Percentiles rank a stretch among this genome's conserved stretches.
Evolutionary conservation across 768 basidiomycete species (phyloP).

Genomic region (Serendipita indica): DNA sequence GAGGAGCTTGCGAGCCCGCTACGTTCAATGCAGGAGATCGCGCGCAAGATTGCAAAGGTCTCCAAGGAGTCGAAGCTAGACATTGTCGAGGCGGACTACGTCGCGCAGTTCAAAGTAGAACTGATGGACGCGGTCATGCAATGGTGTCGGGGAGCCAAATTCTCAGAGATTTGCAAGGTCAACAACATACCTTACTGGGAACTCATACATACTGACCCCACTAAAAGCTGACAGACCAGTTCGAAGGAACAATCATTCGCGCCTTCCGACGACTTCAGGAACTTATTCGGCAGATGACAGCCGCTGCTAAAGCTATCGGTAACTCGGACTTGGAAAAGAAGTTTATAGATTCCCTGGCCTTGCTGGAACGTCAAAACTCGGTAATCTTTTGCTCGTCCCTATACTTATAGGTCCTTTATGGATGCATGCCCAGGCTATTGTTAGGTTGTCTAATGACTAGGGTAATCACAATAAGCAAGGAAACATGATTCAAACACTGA

Average conservation of each 20-base stretch:
- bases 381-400: slow-evolving; percentile 83
- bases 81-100: slow-evolving; percentile 87
- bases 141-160: slow-evolving; percentile 97
- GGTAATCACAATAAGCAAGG: too few relatives aligned
- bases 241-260: slow-evolving; percentile 92
- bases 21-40: slow-evolving; percentile 90
- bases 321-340: slow-evolving; percentile 87
- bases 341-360: slow-evolving; percentile 80
- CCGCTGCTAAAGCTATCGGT: slow-evolving; percentile 91
- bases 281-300: slow-evolving; percentile 88
- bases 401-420: slow-evolving; percentile 38
- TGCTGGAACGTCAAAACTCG: slow-evolving; percentile 87
- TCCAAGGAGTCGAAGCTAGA: slow-evolving; percentile 85
- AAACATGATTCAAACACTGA: too few relatives aligned
- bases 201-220: background rate
- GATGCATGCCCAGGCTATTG: too few relatives aligned
- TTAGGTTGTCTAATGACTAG: too few relatives aligned
- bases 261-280: slow-evolving; percentile 92
- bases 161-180: slow-evolving; percentile 92
- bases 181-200: slow-evolving; percentile 14
- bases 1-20: slow-evolving; percentile 89
- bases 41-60: slow-evolving; percentile 90
- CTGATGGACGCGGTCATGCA: slow-evolving; percentile 96
- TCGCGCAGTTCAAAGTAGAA: slow-evolving; percentile 93
- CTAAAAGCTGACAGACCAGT: slow-evolving; percentile 81